A percentile compares a stretch with the other conserved stretches of the same genome.
phyloP scores from a whole-genome alignment of 2,329 filamentous ascomycete species.

The Claviceps sp. region DNA sequence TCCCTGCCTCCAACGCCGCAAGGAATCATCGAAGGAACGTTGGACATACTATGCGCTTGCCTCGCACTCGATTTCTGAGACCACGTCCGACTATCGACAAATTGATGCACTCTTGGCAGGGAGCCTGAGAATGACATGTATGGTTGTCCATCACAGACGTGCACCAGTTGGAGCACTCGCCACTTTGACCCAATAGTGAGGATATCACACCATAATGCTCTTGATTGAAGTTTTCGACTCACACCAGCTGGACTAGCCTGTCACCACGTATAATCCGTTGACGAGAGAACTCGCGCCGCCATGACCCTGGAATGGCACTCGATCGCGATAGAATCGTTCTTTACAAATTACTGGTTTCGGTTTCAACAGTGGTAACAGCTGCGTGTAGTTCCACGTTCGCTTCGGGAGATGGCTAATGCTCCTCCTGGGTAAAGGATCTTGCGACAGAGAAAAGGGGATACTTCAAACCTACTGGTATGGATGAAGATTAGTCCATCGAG shows the following conservation, averaged over 20 bases:
- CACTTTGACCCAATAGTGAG: no score
- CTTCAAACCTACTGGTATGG: no score
- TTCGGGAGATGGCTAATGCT: no score
- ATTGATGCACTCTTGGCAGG: conserved; percentile 43
- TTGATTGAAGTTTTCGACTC: no score
- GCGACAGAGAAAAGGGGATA: no score
- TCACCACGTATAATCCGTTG: conserved; percentile 39
- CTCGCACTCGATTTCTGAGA: conserved; percentile 41
- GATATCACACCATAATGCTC: no score
- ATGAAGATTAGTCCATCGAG: no score
- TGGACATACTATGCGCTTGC: conserved; percentile 33
- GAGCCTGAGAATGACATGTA: conserved; percentile 27
- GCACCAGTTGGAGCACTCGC: conserved; percentile 22
- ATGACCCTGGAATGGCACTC: conserved; percentile 17
- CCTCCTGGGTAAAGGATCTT: no score
- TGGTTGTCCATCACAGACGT: conserved; percentile 27
- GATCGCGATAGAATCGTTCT: no score
- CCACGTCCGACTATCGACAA: conserved; percentile 34
- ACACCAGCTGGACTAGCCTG: conserved; percentile 33
- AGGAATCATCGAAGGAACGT: conserved; percentile 43
- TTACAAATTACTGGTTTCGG: no score
- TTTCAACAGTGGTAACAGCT: no score
- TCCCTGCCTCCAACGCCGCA: conserved; percentile 40
- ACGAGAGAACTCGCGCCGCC: conserved; percentile 34
- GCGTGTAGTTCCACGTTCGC: no score